Percentiles rank a stretch among this genome's conserved stretches.
Evolutionary conservation across 306 rosid genomes (phyloP).

Genomic region (Arachis hypogaea): DNA sequence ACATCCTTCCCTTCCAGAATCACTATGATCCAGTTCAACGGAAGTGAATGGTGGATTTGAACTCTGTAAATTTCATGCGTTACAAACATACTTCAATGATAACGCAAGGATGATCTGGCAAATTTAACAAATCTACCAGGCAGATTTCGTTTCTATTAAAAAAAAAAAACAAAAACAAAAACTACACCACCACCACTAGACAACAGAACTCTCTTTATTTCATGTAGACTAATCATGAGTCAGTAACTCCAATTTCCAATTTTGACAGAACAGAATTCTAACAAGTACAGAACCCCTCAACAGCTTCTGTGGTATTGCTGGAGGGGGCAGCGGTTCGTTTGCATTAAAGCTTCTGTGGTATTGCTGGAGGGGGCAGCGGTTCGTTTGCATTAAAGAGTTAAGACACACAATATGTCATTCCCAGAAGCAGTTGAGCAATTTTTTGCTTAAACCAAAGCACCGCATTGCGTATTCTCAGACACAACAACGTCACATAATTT

Average conservation of each 20-base stretch:
- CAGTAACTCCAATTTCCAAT: neutral
- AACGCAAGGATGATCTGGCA: constrained; percentile 20
- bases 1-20: constrained; percentile 99
- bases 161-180: neutral
- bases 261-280: constrained; percentile 4
- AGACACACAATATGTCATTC: constrained; percentile 15
- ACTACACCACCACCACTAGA: too few relatives aligned
- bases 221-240: constrained; percentile 3
- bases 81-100: constrained; percentile 39
- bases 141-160: neutral
- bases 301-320: neutral
- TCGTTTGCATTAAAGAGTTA: neutral
- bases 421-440: neutral
- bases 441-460: constrained; percentile 12
- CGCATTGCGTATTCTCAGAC: neutral
- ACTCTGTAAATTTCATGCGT: constrained; percentile 65
- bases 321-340: neutral
- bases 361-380: neutral
- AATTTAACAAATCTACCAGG: constrained; percentile 27
- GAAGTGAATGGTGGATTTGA: constrained; percentile 99
- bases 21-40: constrained; percentile 97
- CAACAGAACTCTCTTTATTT: too few relatives aligned
- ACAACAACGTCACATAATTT: constrained; percentile 16
- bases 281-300: neutral
- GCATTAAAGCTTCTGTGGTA: neutral